These are phyloP conservation scores for Pythium sukuiense DNA, from an alignment of 352 stramenopile species.

Conservation along the genomic window DNA sequence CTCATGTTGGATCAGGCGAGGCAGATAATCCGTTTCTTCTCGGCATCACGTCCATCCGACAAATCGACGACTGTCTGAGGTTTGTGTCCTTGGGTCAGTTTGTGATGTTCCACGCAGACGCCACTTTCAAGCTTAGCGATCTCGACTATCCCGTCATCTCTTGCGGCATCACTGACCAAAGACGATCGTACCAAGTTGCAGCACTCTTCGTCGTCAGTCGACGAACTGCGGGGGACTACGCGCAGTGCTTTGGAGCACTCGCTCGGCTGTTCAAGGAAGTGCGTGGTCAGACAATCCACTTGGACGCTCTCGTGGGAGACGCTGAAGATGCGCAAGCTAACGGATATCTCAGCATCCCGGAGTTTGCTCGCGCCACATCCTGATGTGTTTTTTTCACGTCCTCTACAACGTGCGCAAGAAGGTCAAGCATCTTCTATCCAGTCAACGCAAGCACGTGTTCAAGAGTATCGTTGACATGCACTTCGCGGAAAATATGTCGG, in stretches of 20 bases:
- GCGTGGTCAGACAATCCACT: neutral
- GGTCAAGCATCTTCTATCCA: neutral
- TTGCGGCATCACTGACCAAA: conserved; percentile 8
- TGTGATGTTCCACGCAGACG: conserved; percentile 9
- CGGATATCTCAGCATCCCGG: neutral
- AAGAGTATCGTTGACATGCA: conserved; percentile 9
- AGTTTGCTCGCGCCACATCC: neutral
- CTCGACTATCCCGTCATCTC: conserved; percentile 1
- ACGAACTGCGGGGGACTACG: neutral
- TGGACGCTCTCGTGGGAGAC: conserved; percentile 4
- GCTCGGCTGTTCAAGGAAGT: conserved; percentile 4
- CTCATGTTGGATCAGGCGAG: neutral
- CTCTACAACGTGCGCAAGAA: conserved; percentile 11
- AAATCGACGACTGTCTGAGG: conserved; percentile 5
- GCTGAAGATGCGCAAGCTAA: conserved; percentile 9
- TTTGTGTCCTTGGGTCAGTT: neutral
- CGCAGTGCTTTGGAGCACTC: conserved; percentile 1
- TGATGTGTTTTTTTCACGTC: conserved; percentile 17
- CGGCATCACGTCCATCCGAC: neutral
- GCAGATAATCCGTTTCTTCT: conserved; percentile 1
- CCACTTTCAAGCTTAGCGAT: conserved; percentile 5
- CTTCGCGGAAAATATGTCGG: neutral
- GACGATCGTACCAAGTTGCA: neutral
- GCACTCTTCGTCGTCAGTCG: conserved; percentile 7
- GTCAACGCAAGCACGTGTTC: conserved; percentile 1